Conservation (phyloP, 176 grass and related monocot genomes). For the Oryza officinalis region DNA sequence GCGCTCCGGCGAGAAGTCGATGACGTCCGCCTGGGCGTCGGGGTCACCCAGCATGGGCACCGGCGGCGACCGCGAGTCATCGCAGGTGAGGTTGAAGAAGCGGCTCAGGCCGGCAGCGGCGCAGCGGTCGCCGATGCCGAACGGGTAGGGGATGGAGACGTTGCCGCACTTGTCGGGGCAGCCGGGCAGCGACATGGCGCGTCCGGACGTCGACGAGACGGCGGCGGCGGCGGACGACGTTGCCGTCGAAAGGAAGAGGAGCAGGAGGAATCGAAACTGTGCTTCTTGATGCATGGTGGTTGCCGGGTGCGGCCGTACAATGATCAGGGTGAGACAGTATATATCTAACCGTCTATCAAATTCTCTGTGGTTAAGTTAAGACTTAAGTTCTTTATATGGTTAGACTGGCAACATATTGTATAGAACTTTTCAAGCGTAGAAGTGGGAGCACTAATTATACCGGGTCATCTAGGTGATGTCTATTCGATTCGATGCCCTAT, state of each 20-base stretch:
- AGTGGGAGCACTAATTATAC: too few species aligned
- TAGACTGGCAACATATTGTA: too few species aligned
- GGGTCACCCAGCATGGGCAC: neutral
- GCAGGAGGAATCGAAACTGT: neutral
- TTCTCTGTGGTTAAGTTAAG: too few species aligned
- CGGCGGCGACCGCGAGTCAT: neutral
- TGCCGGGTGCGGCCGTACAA: neutral
- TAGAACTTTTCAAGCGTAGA: too few species aligned
- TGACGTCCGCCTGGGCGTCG: neutral
- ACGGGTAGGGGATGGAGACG: constrained; percentile 53
- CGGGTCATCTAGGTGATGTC: too few species aligned
- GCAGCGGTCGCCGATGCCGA: constrained; percentile 36
- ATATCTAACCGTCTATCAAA: too few species aligned
- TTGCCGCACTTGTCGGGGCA: constrained; percentile 46
- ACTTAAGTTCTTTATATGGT: too few species aligned
- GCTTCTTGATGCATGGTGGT: neutral
- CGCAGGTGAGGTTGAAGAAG: neutral
- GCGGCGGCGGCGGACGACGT: neutral
- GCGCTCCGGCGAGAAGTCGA: neutral
- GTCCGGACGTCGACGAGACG: neutral
- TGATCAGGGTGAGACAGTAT: too few species aligned
- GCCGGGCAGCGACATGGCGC: constrained; percentile 17
- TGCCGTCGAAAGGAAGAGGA: neutral
- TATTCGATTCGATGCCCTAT: too few species aligned
- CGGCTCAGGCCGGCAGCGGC: neutral